These are phyloP conservation scores for Daldinia grandis DNA, from an alignment of 495 filamentous ascomycete species.

Conservation along the genomic window DNA sequence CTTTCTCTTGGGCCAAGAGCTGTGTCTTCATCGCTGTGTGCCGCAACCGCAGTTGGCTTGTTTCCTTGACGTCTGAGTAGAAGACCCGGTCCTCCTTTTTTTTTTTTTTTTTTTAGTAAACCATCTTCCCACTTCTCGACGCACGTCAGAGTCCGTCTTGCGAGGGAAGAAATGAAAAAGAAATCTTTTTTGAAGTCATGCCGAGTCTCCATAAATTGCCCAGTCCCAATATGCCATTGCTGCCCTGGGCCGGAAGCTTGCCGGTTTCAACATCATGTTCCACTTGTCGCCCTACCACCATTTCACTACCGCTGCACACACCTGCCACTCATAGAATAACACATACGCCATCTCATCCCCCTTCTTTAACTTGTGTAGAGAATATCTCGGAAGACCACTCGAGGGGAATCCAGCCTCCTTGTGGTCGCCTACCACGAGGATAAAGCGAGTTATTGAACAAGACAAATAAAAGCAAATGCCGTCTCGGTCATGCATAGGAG, in stretches of 20 bases:
- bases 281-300: conserved; percentile 35
- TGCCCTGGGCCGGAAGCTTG: conserved; percentile 33
- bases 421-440: conserved; percentile 54
- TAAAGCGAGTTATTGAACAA: conserved; percentile 51
- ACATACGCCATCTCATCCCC: conserved; percentile 52
- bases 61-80: conserved; percentile 36
- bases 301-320: conserved; percentile 30
- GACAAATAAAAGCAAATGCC: conserved; percentile 50
- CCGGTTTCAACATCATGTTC: conserved; percentile 43
- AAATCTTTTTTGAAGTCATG: conserved; percentile 49
- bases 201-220: conserved; percentile 45
- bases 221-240: conserved; percentile 40
- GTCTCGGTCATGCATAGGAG: conserved; percentile 58
- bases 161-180: conserved; percentile 43
- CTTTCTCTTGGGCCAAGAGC: conserved; percentile 43
- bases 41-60: conserved; percentile 25
- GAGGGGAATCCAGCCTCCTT: conserved; percentile 46
- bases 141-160: conserved; percentile 35
- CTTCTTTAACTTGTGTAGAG: conserved; percentile 45
- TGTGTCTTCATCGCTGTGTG: conserved; percentile 39
- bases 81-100: conserved; percentile 43
- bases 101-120: conserved; percentile 42
- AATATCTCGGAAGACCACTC: conserved; percentile 47
- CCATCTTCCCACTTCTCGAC: conserved; percentile 37
- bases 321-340: conserved; percentile 44